Evolutionary conservation across 202 grass and related monocot species (phyloP), one percentile per base, ranked within the genome.

Genomic region (Setaria italica): DNA sequence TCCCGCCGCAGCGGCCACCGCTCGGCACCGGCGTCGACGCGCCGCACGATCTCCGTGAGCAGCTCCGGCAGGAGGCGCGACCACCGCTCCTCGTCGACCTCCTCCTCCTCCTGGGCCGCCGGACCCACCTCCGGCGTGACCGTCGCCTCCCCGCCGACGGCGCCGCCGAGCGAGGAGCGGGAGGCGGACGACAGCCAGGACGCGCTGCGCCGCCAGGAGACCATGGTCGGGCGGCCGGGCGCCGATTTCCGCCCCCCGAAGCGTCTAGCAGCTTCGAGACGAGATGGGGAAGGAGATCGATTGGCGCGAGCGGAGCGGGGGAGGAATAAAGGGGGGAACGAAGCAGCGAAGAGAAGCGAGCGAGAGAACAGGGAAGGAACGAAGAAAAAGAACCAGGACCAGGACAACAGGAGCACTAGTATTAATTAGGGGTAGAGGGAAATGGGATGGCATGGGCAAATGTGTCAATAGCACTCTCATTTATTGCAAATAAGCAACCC

Each of bases 51-150:
- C 80, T 98, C 95, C 20, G 64, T 78, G 76, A 98, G 60, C 66
- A 98, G 86, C 86, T 98, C 95, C 37, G 93, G 95, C 15, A 98
- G 87, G 74, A 98, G 70, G 47, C 80, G 79, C 83, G 91, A 91
- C 95, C 95, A 98, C 55, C 89, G 43, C 84, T 92, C 94, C 90
- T 90, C 94, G 35, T 92, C 91, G 33, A 5, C 60, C 47, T 85
- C 80, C 53, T 72, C 42, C 32, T 10, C 20, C 55, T 5, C 79
- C 68, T 21, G 20, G 15, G 10, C 80, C 67, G 20, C 65, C 68
- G 67, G 79, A 34, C 70, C 89, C 11, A 65, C 54, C 82, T 91
- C 89, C 59, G 80, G 86, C 54, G 89, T 80, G 2, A 89, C 86
- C 65, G 80, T 91, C 25, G 85, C 82, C 55, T 90, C 94, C 47